phyloP scores from a whole-genome alignment of 495 filamentous ascomycete genomes.

The Cercophora newfieldiana region DNA sequence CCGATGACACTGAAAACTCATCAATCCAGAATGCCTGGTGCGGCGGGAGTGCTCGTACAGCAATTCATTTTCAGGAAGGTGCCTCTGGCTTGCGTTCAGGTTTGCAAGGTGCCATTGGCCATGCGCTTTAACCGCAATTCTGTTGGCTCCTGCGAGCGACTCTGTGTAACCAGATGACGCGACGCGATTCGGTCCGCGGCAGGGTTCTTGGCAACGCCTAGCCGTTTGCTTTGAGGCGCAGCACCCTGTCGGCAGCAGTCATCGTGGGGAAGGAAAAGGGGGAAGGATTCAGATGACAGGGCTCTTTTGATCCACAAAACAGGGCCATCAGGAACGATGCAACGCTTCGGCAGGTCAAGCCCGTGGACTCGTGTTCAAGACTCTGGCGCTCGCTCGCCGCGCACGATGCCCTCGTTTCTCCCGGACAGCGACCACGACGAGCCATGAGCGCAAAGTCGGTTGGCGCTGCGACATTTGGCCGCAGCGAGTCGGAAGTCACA shows the following conservation, averaged over 20 bases:
- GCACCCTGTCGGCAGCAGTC: background rate
- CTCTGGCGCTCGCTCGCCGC: background rate
- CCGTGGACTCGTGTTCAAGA: background rate
- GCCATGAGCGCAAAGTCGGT: slow-evolving; percentile 1
- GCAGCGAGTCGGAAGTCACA: background rate
- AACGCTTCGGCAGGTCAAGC: background rate
- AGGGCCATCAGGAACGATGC: background rate
- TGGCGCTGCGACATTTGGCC: background rate
- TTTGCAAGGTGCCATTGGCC: background rate
- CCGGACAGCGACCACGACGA: background rate
- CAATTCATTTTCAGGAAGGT: background rate
- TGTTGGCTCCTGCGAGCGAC: background rate
- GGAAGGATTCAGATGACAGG: slow-evolving; percentile 1
- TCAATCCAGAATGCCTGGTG: background rate
- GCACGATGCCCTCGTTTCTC: background rate
- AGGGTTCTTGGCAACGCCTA: slow-evolving; percentile 6
- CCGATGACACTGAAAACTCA: background rate
- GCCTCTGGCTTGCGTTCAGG: background rate
- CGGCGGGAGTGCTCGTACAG: background rate
- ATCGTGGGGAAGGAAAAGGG: slow-evolving; percentile 2
- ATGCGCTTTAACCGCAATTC: slow-evolving; percentile 1
- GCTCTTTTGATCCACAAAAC: background rate
- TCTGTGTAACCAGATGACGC: background rate
- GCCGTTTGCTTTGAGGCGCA: slow-evolving; percentile 5
- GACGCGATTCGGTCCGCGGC: background rate